A percentile compares a stretch with the other conserved stretches of the same genome.
Conservation (phyloP, 768 basidiomycete species). For the Austroboletus festivus region DNA sequence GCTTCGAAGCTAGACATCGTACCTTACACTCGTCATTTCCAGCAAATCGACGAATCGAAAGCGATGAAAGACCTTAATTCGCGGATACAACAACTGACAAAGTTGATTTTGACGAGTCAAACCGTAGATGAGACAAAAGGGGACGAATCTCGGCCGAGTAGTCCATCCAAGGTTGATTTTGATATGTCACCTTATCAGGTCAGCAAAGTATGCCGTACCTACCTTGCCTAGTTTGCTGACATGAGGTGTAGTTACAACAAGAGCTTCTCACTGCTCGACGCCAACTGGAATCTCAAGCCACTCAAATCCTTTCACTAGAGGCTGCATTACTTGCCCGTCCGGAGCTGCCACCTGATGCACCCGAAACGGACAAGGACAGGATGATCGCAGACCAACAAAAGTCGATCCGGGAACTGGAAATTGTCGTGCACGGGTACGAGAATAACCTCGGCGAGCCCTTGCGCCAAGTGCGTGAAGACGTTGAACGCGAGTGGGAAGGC, state of each 20-base stretch:
- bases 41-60: slow-evolving; percentile 84
- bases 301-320: slow-evolving; percentile 82
- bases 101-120: slow-evolving; percentile 81
- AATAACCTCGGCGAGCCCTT: slow-evolving; percentile 69
- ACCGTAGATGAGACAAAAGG: slow-evolving; percentile 69
- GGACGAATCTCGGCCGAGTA: slow-evolving; percentile 71
- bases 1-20: neutral
- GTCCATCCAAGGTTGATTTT: slow-evolving; percentile 87
- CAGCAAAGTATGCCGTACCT: neutral
- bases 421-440: slow-evolving; percentile 66
- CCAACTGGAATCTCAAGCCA: slow-evolving; percentile 76
- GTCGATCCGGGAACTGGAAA: slow-evolving; percentile 77
- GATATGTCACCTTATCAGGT: slow-evolving; percentile 87
- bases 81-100: slow-evolving; percentile 79
- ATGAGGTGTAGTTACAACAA: slow-evolving; percentile 65
- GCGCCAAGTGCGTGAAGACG: slow-evolving; percentile 63
- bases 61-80: slow-evolving; percentile 81
- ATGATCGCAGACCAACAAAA: slow-evolving; percentile 69
- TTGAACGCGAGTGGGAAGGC: slow-evolving; percentile 68
- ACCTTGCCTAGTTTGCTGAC: neutral
- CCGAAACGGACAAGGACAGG: slow-evolving; percentile 72
- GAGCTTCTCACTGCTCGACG: slow-evolving; percentile 77
- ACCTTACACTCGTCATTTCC: neutral
- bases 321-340: slow-evolving; percentile 72
- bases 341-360: slow-evolving; percentile 57